Evolutionary conservation across 257 asterid genomes (phyloP).

Genomic region (Primulina eburnea): DNA sequence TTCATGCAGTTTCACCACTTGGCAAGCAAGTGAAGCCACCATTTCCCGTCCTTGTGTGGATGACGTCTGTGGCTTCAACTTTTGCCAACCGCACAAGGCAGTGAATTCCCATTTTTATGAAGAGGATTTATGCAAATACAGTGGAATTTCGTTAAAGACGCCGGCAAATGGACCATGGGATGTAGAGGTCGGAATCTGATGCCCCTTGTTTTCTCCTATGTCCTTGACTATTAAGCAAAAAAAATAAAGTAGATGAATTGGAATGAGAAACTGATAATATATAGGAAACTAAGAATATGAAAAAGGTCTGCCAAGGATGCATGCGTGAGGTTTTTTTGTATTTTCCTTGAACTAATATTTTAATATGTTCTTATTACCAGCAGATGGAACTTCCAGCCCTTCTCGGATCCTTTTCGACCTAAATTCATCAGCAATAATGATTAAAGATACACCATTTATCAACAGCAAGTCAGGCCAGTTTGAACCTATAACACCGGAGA

Average conservation of each 20-base stretch:
- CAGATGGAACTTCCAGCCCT: conserved; percentile 52
- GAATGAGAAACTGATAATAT: not conserved
- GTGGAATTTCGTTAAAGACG: conserved; percentile 25
- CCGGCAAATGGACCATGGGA: conserved; percentile 28
- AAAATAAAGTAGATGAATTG: not conserved
- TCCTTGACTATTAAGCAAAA: not conserved
- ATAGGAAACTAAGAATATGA: not conserved
- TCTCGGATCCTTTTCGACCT: conserved; percentile 41
- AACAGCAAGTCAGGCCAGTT: conserved; percentile 32
- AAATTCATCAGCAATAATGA: conserved; percentile 39
- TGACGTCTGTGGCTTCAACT: conserved; percentile 18
- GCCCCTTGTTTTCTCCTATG: not conserved
- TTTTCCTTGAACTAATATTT: conserved; percentile 22
- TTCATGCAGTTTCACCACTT: conserved; percentile 1
- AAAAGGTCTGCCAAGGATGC: not conserved
- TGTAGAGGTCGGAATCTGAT: conserved; percentile 16
- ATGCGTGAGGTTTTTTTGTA: conserved; percentile 13
- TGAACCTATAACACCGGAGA: conserved; percentile 66
- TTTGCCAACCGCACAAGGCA: conserved; percentile 29
- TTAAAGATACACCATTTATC: conserved; percentile 35
- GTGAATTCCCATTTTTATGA: conserved; percentile 22
- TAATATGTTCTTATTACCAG: conserved; percentile 20
- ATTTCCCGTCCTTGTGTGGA: conserved; percentile 25
- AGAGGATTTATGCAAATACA: conserved; percentile 1
- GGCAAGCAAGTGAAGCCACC: conserved; percentile 11